Base-by-base conservation (phyloP, 2,329 filamentous ascomycete genomes). In the Meredithiella fracta region DNA sequence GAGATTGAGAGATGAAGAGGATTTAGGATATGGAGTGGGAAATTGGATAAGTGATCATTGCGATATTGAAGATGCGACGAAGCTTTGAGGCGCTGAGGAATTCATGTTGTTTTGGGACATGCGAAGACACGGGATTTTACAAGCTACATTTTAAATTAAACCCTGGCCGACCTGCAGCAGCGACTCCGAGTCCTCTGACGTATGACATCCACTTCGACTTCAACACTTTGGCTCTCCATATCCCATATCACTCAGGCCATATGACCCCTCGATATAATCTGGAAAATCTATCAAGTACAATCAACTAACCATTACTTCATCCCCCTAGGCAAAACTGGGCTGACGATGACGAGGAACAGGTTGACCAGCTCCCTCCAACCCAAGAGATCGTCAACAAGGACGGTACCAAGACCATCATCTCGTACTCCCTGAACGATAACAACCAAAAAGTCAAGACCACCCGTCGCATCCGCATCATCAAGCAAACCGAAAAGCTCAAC, bases 371-470 rank as follows among this genome's bases (percentile, higher is more conserved):
- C 64, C 92, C 92, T 59, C 79, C 86, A 63, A 82, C 86, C 63
- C 85, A 92, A 73, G 86, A 91, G 64, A 91, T 88, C 69, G 85
- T 84, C 69, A 97, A 98, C 81, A 95, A 96, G 74, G 92, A 98
- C 70, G 92, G 94, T 68, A 95, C 88, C 65, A 95, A 96, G 74
- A 98, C 94, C 50, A 85, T 92, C 64, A 83, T 95, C 66, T 86
- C 86, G 61, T 94, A 87, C 75, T 80, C 82, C 65, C 82, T 88
- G 74, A 91, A 95, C 74, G 92, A 98, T 63, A 80, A 91, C 61
- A 86, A 86, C 71, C 90, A 94, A 70, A 94, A 94, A 72, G 86
- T 97, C 67, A 97, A 97, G 79, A 92, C 89, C 61, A 97, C 90
- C 60, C 90, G 92, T 68, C 87, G 90, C 65, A 91, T 97, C 73